Percentiles rank a stretch among this genome's conserved stretches.
phyloP scores from a whole-genome alignment of 2,329 filamentous ascomycete genomes.

The Penicillium hordei region DNA sequence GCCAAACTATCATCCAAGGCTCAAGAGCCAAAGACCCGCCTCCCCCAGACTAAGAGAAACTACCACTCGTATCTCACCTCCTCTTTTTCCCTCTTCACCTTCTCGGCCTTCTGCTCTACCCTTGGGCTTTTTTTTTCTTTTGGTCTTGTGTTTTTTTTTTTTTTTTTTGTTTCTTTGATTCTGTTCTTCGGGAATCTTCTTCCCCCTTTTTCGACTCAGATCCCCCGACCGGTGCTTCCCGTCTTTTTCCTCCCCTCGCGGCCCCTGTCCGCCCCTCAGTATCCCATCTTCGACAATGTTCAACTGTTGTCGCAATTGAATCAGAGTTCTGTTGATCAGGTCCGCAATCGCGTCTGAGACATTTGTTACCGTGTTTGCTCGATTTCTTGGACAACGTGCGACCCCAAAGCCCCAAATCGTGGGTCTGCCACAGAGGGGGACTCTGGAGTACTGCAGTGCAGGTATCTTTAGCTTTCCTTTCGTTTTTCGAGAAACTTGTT shows the following conservation, averaged over 20 bases:
- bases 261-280: slow-evolving; percentile 29
- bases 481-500: slow-evolving; percentile 14
- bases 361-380: slow-evolving; percentile 26
- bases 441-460: slow-evolving; percentile 33
- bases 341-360: slow-evolving; percentile 26
- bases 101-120: slow-evolving; percentile 12
- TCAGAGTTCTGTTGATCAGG: slow-evolving; percentile 13
- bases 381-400: slow-evolving; percentile 26
- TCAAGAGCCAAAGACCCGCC: slow-evolving; percentile 17
- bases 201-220: slow-evolving; percentile 15
- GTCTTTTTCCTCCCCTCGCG: slow-evolving; percentile 27
- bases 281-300: slow-evolving; percentile 27
- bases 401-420: slow-evolving; percentile 20
- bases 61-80: slow-evolving; percentile 20
- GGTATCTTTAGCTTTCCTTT: slow-evolving; percentile 25
- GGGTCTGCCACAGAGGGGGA: slow-evolving; percentile 23
- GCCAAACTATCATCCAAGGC: slow-evolving; percentile 5
- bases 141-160: slow-evolving; percentile 18
- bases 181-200: slow-evolving; percentile 2
- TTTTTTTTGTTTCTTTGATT: slow-evolving; percentile 15
- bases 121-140: slow-evolving; percentile 15
- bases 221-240: slow-evolving; percentile 20
- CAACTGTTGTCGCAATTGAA: slow-evolving; percentile 21
- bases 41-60: slow-evolving; percentile 25
- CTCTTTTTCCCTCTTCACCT: slow-evolving; percentile 22